phyloP scores from a whole-genome alignment of 2,329 filamentous ascomycete genomes.

The Xylariaceae sp. region DNA sequence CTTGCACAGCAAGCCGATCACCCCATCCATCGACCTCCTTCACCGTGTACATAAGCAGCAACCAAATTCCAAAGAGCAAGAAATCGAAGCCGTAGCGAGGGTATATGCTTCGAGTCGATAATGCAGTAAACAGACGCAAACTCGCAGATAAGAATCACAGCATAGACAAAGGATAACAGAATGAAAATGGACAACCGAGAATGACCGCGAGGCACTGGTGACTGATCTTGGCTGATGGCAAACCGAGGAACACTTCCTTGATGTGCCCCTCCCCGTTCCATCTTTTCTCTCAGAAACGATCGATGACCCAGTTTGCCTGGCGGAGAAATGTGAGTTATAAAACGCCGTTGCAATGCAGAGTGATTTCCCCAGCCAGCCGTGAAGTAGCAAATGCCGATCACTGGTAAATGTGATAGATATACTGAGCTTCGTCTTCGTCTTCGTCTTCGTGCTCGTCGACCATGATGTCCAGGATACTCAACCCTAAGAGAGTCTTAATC shows the following conservation, averaged over 20 bases:
- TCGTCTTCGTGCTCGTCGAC: background rate
- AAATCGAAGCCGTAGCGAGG: conserved; percentile 23
- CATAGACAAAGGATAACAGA: conserved; percentile 3
- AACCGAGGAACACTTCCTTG: too few relatives aligned
- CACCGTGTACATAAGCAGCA: background rate
- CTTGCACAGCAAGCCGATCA: too few relatives aligned
- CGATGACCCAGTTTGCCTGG: conserved; percentile 3
- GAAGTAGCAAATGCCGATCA: background rate
- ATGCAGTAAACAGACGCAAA: too few relatives aligned
- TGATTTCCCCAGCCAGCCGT: conserved; percentile 8
- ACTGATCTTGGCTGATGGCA: conserved; percentile 10
- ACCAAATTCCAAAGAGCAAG: conserved; percentile 8
- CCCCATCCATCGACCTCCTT: too few relatives aligned
- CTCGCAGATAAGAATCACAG: too few relatives aligned
- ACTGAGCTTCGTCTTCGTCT: background rate
- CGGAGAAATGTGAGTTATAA: conserved; percentile 7
- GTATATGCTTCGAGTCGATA: conserved; percentile 26
- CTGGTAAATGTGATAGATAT: conserved; percentile 5
- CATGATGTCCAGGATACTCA: background rate
- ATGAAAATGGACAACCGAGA: conserved; percentile 6
- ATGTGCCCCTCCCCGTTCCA: too few relatives aligned
- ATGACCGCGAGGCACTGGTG: conserved; percentile 21
- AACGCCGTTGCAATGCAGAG: conserved; percentile 25
- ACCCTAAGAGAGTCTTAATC: conserved; percentile 56
- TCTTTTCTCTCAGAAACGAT: conserved; percentile 16